A percentile compares a stretch with the other conserved stretches of the same genome.
These are phyloP conservation scores for Penstemon davidsonii DNA, from an alignment of 257 asterid genomes.

Conservation along the genomic window DNA sequence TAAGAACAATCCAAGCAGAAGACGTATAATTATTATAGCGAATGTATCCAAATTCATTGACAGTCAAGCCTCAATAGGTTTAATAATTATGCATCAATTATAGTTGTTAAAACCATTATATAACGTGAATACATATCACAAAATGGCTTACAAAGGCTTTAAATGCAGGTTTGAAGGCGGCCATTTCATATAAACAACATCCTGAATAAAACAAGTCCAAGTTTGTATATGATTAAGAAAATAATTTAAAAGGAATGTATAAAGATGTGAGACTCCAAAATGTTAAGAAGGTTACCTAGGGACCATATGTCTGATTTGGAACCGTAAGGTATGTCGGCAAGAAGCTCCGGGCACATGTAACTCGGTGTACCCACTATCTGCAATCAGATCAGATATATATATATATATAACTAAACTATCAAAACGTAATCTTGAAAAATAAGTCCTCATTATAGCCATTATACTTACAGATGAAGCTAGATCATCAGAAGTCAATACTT, in stretches of 20 bases:
- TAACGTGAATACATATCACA: slow-evolving; percentile 1
- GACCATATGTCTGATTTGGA: slow-evolving; percentile 99
- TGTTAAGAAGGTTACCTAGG: slow-evolving; percentile 55
- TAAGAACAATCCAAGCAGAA: no score
- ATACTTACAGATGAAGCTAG: slow-evolving; percentile 94
- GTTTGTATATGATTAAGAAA: slow-evolving; percentile 22
- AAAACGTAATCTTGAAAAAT: slow-evolving; percentile 6
- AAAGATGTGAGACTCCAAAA: slow-evolving; percentile 6
- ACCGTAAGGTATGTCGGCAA: slow-evolving; percentile 98
- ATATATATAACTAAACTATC: background rate
- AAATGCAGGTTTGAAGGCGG: slow-evolving; percentile 81
- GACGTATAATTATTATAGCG: no score
- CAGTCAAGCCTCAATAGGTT: no score
- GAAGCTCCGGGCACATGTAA: slow-evolving; percentile 99
- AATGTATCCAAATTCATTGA: no score
- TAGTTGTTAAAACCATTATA: background rate
- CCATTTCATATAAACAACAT: slow-evolving; percentile 92
- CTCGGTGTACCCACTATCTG: slow-evolving; percentile 99
- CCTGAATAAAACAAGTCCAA: slow-evolving; percentile 45
- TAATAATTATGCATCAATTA: no score
- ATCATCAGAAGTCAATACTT: slow-evolving; percentile 84
- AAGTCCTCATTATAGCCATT: background rate
- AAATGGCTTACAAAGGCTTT: slow-evolving; percentile 86
- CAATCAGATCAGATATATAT: slow-evolving; percentile 22
- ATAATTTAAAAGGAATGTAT: slow-evolving; percentile 14